Conservation (phyloP, 129 eudicot species). For the Lonicera japonica region DNA sequence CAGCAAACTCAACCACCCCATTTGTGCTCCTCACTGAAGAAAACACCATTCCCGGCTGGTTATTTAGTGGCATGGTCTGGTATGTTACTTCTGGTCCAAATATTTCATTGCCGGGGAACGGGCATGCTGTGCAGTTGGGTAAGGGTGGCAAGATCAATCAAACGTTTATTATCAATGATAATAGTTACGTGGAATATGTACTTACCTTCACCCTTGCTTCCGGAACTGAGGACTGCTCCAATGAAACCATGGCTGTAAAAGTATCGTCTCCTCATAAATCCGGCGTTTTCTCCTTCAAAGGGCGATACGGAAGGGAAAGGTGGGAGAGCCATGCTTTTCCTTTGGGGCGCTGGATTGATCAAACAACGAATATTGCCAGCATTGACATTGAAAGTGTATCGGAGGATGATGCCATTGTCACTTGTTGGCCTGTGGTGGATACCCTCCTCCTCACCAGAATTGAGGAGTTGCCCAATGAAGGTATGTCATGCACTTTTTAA, state of each 20-base stretch:
- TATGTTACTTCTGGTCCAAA: constrained; percentile 2
- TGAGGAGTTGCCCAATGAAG: constrained; percentile 1
- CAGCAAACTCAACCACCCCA: constrained; percentile 24
- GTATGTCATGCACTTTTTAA: constrained; percentile 9
- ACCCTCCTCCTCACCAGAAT: constrained; percentile 13
- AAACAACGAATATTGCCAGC: constrained; percentile 9
- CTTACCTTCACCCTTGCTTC: constrained; percentile 41
- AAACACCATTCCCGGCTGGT: constrained; percentile 2
- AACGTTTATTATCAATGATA: constrained; percentile 12
- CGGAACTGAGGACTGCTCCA: constrained; percentile 4
- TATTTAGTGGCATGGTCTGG: constrained; percentile 3
- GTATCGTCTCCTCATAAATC: constrained; percentile 21
- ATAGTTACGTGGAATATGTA: constrained; percentile 7
- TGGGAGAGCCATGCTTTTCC: constrained; percentile 34
- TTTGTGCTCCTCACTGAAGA: constrained; percentile 16
- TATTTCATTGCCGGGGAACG: constrained; percentile 17
- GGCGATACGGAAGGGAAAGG: constrained; percentile 15
- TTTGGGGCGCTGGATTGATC: constrained; percentile 13
- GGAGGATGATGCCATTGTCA: background rate
- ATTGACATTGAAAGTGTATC: constrained; percentile 21
- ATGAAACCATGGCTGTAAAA: constrained; percentile 22
- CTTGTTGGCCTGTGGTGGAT: constrained; percentile 33
- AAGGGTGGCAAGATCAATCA: constrained; percentile 37
- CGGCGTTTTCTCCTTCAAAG: constrained; percentile 10
- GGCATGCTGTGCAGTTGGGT: constrained; percentile 42